A percentile compares a stretch with the other conserved stretches of the same genome.
Evolutionary conservation across 192 early-diverging fungal genomes (phyloP).

Genomic region (Podila verticillata): DNA sequence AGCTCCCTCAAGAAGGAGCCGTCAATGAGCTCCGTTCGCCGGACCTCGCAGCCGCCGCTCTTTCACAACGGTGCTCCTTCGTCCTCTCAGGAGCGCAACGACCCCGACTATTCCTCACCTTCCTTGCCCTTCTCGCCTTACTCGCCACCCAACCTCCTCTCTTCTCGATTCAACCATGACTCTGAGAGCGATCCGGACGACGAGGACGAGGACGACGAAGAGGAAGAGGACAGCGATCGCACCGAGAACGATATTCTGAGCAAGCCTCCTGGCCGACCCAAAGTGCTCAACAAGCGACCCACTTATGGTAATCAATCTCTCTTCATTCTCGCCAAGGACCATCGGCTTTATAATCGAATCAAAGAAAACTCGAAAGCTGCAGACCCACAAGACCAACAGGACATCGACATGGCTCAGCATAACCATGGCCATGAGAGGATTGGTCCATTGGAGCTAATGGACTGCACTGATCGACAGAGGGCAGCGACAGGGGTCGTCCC

Average conservation of each 20-base stretch:
- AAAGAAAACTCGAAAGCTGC: too few relatives aligned
- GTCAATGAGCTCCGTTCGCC: background rate
- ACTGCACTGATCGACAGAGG: too few relatives aligned
- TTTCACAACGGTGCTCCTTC: background rate
- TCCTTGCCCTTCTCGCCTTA: conserved; percentile 6
- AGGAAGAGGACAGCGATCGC: conserved; percentile 47
- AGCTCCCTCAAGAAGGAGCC: background rate
- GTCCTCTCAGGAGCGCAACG: background rate
- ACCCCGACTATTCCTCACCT: conserved; percentile 9
- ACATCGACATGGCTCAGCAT: too few relatives aligned
- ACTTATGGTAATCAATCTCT: conserved; percentile 11
- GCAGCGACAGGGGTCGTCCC: too few relatives aligned
- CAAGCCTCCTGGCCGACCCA: conserved; percentile 13
- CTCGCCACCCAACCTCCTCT: conserved; percentile 14
- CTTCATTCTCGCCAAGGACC: background rate
- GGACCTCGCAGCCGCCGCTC: background rate
- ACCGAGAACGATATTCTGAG: conserved; percentile 34
- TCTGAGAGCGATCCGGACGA: conserved; percentile 16
- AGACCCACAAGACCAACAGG: too few relatives aligned
- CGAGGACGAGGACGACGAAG: conserved; percentile 11
- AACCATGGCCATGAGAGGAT: too few relatives aligned
- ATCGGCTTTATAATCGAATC: background rate
- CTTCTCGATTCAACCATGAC: conserved; percentile 34
- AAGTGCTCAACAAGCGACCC: conserved; percentile 14
- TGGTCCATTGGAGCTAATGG: too few relatives aligned